phyloP scores from a whole-genome alignment of 805 yeast species.

The Yarrowia bubula region DNA sequence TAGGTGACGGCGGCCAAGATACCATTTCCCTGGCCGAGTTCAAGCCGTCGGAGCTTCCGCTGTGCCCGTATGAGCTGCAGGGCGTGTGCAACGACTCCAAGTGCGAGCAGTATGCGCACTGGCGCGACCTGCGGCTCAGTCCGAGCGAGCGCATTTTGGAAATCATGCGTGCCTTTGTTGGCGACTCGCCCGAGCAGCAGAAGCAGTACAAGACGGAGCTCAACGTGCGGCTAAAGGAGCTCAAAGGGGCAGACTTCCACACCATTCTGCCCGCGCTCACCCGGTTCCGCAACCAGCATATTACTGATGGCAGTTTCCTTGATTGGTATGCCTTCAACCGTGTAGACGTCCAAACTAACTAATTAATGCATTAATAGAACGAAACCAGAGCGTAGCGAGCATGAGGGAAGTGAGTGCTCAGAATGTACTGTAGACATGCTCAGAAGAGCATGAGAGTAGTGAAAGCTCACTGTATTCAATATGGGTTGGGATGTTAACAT shows the following conservation, averaged over 20 bases:
- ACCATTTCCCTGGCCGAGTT: slow-evolving; percentile 25
- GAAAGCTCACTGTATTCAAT: no score
- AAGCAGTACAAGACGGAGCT: slow-evolving; percentile 9
- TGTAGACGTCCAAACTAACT: slow-evolving; percentile 24
- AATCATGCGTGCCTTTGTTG: slow-evolving; percentile 24
- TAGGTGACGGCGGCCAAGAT: not conserved
- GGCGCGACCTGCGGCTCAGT: slow-evolving; percentile 23
- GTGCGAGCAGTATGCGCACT: slow-evolving; percentile 21
- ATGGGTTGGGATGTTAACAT: no score
- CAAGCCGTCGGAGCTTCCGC: slow-evolving; percentile 19
- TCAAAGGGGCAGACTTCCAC: slow-evolving; percentile 7
- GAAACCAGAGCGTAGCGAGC: not conserved
- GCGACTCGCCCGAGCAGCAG: slow-evolving; percentile 18
- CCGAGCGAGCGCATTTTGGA: slow-evolving; percentile 16
- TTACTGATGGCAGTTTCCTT: slow-evolving; percentile 11
- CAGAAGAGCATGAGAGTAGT: no score
- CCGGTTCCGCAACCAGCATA: slow-evolving; percentile 13
- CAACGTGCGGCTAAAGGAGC: slow-evolving; percentile 9
- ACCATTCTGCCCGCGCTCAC: slow-evolving; percentile 6
- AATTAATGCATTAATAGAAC: slow-evolving; percentile 4
- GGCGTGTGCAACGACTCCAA: slow-evolving; percentile 25
- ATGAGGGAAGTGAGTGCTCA: no score
- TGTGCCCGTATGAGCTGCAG: slow-evolving; percentile 24
- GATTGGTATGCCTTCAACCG: slow-evolving; percentile 26
- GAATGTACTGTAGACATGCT: no score